Evolutionary conservation across 2,329 filamentous ascomycete species (phyloP).

Genomic region (Reticulascus tulasneorum): DNA sequence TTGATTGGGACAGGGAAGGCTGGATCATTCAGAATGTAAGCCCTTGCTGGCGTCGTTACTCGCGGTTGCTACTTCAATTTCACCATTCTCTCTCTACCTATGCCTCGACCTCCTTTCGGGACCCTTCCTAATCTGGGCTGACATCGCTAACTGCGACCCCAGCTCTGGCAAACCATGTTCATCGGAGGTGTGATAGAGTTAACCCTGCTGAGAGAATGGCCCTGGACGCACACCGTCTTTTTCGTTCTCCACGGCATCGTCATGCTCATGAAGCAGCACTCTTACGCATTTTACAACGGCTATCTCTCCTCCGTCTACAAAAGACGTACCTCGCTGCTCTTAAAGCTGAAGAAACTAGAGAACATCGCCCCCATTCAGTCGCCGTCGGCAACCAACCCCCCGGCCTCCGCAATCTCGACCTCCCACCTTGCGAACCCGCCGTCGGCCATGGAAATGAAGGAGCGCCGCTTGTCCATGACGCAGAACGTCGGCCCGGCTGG

Average conservation of each 20-base stretch:
- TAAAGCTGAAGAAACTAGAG: constrained; percentile 54
- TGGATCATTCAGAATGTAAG: constrained; percentile 70
- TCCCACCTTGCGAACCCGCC: constrained; percentile 39
- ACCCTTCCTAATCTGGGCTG: neutral
- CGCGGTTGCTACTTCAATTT: too few species aligned
- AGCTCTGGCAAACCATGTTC: constrained; percentile 67
- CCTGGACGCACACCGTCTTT: constrained; percentile 79
- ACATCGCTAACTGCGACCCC: neutral
- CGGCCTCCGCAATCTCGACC: constrained; percentile 37
- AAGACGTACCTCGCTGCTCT: constrained; percentile 38
- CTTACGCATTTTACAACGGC: constrained; percentile 75
- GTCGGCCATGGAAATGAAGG: constrained; percentile 28
- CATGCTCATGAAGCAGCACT: constrained; percentile 82
- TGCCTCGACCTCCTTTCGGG: too few species aligned
- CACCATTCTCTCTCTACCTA: too few species aligned
- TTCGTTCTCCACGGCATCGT: constrained; percentile 70
- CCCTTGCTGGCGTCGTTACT: too few species aligned
- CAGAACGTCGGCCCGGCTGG: constrained; percentile 32
- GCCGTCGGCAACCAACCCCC: constrained; percentile 38
- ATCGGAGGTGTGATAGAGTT: constrained; percentile 59
- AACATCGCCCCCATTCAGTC: constrained; percentile 41
- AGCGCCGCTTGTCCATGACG: constrained; percentile 37
- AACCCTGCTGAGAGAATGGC: constrained; percentile 70
- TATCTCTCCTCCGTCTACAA: constrained; percentile 61
- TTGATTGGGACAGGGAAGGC: constrained; percentile 65